Evolutionary conservation across 148 eudicot genomes (phyloP), one percentile per base, ranked within the genome.

Genomic region (Arbutus unedo): DNA sequence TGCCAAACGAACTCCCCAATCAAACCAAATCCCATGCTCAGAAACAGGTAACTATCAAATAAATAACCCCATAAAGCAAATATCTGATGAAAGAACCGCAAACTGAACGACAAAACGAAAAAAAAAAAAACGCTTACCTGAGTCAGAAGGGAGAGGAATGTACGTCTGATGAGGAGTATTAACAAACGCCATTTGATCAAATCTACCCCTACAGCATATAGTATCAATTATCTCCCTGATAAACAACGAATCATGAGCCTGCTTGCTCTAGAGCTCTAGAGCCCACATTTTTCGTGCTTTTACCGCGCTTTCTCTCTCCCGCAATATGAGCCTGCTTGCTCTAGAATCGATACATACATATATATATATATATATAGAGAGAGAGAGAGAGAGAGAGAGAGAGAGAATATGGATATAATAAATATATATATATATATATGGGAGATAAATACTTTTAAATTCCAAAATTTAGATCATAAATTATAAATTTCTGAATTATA

Each of bases 81-180:
- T 1, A 5, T 56, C 62, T 14, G 23, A 41, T 6, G 56, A 78
- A 75, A 15, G 3, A 79, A 8, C 5, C 3, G 10, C 25, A 14
- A 43, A 25, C 9, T 11, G 44, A 11, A 67, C 6, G 72, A 67
- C 15, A 67, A 11, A 13, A 31, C 5, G 2, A 4, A 4, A 4
- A 4, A 14, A 4, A 4, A 14, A 19, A 15, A 16, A n/a, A 64
- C 19, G 49, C 47, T 66, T 73, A 90, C 96, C 94, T 56, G 93
- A 84, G 85, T 88, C 88, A 47, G 93, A 89, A 82, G 93, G 94
- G 83, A 89, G 82, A 49, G 94, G 92, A 79, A 89, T 83, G 85
- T 82, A 85, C 82, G 92, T 89, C 49, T 85, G 91, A 83, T 84
- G 91, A 80, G 86, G 85, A 83, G 87, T 66, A 87, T 85, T 60